phyloP scores from a whole-genome alignment of 371 early-diverging fungal species.

The Rhizopus sp. region DNA sequence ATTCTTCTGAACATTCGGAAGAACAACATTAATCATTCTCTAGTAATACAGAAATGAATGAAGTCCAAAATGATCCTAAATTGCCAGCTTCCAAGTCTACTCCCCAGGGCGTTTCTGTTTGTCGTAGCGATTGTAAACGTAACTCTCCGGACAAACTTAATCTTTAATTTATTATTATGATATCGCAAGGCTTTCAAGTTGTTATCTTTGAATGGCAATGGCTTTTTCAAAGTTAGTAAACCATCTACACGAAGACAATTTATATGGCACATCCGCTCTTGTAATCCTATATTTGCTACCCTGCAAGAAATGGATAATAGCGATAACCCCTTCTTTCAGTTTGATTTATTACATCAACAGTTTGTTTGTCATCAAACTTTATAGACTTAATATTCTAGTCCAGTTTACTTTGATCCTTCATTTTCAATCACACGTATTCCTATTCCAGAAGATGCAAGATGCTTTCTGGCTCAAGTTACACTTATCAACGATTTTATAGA shows the following conservation, averaged over 20 bases:
- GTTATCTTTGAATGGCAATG: neutral
- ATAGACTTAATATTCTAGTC: conserved; percentile 10
- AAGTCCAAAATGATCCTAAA: too few species aligned
- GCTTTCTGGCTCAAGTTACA: neutral
- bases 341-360: neutral
- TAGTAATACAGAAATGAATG: too few species aligned
- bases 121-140: too few species aligned
- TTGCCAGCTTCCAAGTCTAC: too few species aligned
- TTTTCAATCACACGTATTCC: neutral
- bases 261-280: conserved; percentile 10
- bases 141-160: too few species aligned
- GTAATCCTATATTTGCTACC: neutral
- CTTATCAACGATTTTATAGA: conserved; percentile 2
- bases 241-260: conserved; percentile 2
- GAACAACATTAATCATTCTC: too few species aligned
- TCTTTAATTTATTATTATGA: too few species aligned
- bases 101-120: too few species aligned
- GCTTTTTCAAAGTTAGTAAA: conserved; percentile 7
- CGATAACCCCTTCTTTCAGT: neutral
- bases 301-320: conserved; percentile 10
- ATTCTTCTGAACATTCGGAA: too few species aligned
- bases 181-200: neutral
- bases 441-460: neutral
- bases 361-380: neutral
- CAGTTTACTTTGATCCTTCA: conserved; percentile 7